Percentiles rank a stretch among this genome's conserved stretches.
Evolutionary conservation across 73 alveolate genomes (phyloP).

Genomic region (Paramecium sexaurelia): DNA sequence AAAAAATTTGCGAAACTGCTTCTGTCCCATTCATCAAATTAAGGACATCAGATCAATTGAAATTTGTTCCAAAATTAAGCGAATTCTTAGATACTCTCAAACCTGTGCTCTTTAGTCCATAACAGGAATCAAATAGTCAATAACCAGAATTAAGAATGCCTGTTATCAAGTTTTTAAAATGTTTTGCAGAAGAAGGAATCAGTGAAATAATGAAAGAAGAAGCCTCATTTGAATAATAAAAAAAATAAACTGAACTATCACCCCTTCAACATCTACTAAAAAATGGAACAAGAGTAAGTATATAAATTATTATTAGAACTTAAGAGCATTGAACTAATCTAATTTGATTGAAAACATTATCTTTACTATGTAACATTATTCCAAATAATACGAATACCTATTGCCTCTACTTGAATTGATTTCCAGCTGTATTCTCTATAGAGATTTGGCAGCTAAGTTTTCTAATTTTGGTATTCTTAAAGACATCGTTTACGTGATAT

Average conservation of each 20-base stretch:
- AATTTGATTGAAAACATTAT: slow-evolving; percentile 58
- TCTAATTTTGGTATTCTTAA: slow-evolving; percentile 93
- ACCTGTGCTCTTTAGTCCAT: slow-evolving; percentile 60
- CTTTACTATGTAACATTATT: slow-evolving; percentile 66
- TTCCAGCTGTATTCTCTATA: slow-evolving; percentile 56
- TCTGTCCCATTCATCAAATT: slow-evolving; percentile 60
- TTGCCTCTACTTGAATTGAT: slow-evolving; percentile 63
- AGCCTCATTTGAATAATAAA: neutral
- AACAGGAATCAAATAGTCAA: slow-evolving; percentile 2
- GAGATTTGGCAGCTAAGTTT: slow-evolving; percentile 87
- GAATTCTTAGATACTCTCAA: slow-evolving; percentile 51
- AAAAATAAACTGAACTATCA: slow-evolving; percentile 28
- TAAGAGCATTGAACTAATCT: slow-evolving; percentile 63
- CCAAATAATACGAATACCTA: slow-evolving; percentile 62
- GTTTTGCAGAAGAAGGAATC: slow-evolving; percentile 69
- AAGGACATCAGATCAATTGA: slow-evolving; percentile 63
- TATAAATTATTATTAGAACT: neutral
- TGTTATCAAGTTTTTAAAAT: slow-evolving; percentile 58
- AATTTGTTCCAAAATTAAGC: slow-evolving; percentile 64
- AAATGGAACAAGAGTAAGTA: slow-evolving; percentile 56
- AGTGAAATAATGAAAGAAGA: slow-evolving; percentile 64
- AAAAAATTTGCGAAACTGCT: slow-evolving; percentile 69
- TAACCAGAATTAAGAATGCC: slow-evolving; percentile 52
- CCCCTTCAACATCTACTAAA: slow-evolving; percentile 54
- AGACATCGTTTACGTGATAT: slow-evolving; percentile 88